Base-by-base conservation (phyloP, 2,329 filamentous ascomycete species). In the Penicillium sp. region DNA sequence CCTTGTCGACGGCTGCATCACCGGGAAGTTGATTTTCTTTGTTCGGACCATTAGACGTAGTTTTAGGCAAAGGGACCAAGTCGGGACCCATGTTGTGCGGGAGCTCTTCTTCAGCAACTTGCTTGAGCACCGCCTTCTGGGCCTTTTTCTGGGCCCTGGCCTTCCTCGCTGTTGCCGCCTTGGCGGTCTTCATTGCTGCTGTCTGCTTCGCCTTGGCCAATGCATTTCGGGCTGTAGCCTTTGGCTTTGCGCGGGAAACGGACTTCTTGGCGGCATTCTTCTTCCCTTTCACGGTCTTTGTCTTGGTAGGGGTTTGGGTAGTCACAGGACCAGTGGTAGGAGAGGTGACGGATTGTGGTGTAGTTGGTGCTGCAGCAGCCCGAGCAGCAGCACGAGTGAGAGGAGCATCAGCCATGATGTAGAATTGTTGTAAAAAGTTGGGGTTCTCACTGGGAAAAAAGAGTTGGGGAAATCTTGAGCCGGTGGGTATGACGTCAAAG, bases 51-150 rank as follows among this genome's bases (percentile, higher is more conserved):
- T 26, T 33, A 16, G 37, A 22, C 56, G 16, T 39, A 39, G 16
- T 10, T 39, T 8, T 9, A 39, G 35, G 8, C 7, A n/a, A 39
- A 39, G 14, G 7, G 7, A 4, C n/a, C 16, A 9, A 9, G 8
- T 39, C 11, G 21, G 55, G 47, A 19, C 81, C 83, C n/a, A 86
- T 71, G 49, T 84, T 85, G 68, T 86, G 84, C 16, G 83, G 83
- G 37, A 86, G 71, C 49, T 83, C 79, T 57, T 83, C 74, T 53
- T 49, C 46, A n/a, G 42, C 14, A 29, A 29, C 42, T n/a, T 26
- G 27, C 10, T 22, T 19, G 13, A 39, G 22, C n/a, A 24, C 39
- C 4, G 26, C 7, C 37, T 44, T 52, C n/a, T 42, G 13, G 3
- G 37, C 22, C 13, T 21, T 42, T 22, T 5, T 43, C 10, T 21